Conservation (phyloP, 148 eudicot genomes). For the Fallopia convolvulus region DNA sequence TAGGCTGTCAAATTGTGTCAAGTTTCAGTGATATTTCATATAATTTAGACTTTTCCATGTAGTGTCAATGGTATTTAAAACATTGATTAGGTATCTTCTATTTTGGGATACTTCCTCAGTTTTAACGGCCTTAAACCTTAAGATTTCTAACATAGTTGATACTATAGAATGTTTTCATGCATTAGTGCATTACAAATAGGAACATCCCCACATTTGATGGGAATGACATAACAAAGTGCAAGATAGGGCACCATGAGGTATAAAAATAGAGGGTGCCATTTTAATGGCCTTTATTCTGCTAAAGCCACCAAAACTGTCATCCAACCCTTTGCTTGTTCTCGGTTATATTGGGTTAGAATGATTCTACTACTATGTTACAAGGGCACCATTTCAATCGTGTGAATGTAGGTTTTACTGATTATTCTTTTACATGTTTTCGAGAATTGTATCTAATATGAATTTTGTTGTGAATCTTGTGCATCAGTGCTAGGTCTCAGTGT, state of each 20-base stretch:
- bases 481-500: slow-evolving; percentile 12
- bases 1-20: not conserved
- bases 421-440: not conserved
- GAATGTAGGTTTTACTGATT: not conserved
- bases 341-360: not conserved
- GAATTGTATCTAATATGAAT: not conserved
- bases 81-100: not conserved
- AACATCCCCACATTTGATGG: not conserved
- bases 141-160: not conserved
- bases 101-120: not conserved
- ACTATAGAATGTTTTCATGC: not conserved
- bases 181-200: not conserved
- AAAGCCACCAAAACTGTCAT: not conserved
- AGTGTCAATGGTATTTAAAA: not conserved
- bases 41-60: not conserved
- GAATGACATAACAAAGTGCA: not conserved
- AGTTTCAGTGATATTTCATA: not conserved
- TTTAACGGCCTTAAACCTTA: not conserved
- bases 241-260: not conserved
- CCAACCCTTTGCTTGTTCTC: not conserved
- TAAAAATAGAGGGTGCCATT: too few relatives aligned
- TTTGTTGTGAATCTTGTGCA: not conserved
- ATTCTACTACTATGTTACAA: not conserved
- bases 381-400: not conserved
- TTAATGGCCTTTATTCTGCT: not conserved